A percentile compares a stretch with the other conserved stretches of the same genome.
These are phyloP conservation scores for Boletus speciosus DNA, from an alignment of 768 basidiomycete species.

Conservation along the genomic window DNA sequence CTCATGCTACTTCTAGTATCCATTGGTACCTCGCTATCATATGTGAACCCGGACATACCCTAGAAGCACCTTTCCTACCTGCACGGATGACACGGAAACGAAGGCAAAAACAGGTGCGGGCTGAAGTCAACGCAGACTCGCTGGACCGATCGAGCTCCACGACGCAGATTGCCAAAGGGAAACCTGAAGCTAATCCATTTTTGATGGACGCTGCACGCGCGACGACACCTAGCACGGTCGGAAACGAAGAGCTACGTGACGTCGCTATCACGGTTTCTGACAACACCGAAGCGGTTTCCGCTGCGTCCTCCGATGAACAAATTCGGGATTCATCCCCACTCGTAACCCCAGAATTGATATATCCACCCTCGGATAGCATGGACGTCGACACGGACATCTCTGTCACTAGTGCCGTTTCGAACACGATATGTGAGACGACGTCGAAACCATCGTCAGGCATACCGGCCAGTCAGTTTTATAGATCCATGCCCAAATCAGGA, in stretches of 20 bases:
- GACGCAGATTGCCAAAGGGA: conserved; percentile 1
- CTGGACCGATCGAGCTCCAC: neutral
- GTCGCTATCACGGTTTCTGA: conserved; percentile 5
- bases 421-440: neutral
- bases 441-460: conserved; percentile 14
- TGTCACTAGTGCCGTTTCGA: neutral
- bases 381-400: conserved; percentile 21
- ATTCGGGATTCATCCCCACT: conserved; percentile 13
- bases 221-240: conserved; percentile 19
- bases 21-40: conserved; percentile 99
- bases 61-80: conserved; percentile 46
- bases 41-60: conserved; percentile 65
- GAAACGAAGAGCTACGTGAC: conserved; percentile 15
- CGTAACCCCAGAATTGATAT: conserved; percentile 2
- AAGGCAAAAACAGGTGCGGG: conserved; percentile 16
- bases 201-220: conserved; percentile 16
- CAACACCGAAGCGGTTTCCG: neutral
- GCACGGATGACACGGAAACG: conserved; percentile 21
- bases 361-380: conserved; percentile 25
- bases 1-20: conserved; percentile 46
- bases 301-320: conserved; percentile 2
- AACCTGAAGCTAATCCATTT: conserved; percentile 14
- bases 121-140: conserved; percentile 2
- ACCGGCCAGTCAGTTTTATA: conserved; percentile 25
- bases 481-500: neutral